Evolutionary conservation across 441 rosid species (phyloP).

Genomic region (Syzygium malaccense): DNA sequence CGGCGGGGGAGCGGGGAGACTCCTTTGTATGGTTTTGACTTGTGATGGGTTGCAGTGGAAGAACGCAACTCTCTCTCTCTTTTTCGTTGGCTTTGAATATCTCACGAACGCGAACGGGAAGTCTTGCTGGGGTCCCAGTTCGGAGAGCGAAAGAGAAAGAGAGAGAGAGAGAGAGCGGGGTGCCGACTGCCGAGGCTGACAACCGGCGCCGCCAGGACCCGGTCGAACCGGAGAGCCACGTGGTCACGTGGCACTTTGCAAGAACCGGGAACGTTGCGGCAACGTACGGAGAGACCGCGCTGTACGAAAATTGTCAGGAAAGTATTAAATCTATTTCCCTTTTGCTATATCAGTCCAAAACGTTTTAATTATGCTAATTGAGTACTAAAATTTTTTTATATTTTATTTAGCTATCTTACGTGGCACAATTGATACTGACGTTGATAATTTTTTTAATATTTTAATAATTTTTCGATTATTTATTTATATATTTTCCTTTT

Average conservation of each 20-base stretch:
- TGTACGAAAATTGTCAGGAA: no score
- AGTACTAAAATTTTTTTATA: no score
- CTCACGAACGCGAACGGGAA: background rate
- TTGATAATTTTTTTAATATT: no score
- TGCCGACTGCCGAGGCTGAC: background rate
- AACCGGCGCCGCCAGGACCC: background rate
- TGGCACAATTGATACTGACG: accelerated
- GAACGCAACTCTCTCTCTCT: background rate
- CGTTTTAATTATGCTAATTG: no score
- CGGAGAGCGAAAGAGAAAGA: no score
- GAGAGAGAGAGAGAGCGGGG: no score
- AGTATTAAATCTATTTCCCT: no score
- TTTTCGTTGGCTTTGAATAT: background rate
- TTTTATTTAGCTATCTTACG: accelerated
- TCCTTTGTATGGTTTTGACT: background rate
- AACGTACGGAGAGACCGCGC: no score
- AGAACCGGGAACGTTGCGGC: background rate
- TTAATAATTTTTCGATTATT: no score
- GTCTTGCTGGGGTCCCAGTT: no score
- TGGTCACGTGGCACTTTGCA: background rate
- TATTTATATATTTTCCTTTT: no score
- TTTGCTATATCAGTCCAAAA: no score
- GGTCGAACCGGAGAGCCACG: background rate
- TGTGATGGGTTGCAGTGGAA: background rate
- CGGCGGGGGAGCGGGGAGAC: background rate